A percentile compares a stretch with the other conserved stretches of the same genome.
Evolutionary conservation across 805 yeast genomes (phyloP).

Genomic region (Ogataea dorogensis): DNA sequence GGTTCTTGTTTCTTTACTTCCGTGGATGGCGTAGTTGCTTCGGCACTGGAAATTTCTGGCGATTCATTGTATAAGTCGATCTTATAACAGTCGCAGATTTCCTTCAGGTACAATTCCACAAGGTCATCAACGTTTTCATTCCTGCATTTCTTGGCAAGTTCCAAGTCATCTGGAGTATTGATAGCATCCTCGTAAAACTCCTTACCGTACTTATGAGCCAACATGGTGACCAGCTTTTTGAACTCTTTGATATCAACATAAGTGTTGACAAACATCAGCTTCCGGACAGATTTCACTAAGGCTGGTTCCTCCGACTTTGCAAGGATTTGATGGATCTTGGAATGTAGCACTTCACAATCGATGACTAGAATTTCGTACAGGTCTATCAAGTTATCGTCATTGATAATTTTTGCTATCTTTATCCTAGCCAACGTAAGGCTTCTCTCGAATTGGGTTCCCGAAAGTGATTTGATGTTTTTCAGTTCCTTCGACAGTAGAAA

Average conservation of each 20-base stretch:
- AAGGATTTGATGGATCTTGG: constrained; percentile 20
- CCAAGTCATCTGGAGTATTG: constrained; percentile 15
- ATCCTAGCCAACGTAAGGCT: constrained; percentile 20
- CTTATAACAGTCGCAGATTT: constrained; percentile 29
- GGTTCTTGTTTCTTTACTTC: constrained; percentile 3
- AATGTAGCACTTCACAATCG: constrained; percentile 25
- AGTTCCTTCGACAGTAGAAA: constrained; percentile 25
- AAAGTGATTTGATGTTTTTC: constrained; percentile 7
- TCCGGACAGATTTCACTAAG: constrained; percentile 17
- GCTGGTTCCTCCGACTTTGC: constrained; percentile 19
- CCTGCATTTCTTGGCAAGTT: constrained; percentile 26
- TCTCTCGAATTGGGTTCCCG: constrained; percentile 25
- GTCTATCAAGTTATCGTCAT: constrained; percentile 27
- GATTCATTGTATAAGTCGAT: constrained; percentile 27
- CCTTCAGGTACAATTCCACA: constrained; percentile 28
- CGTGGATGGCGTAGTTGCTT: neutral
- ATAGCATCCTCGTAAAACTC: constrained; percentile 24
- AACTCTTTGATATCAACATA: constrained; percentile 26
- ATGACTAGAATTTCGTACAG: constrained; percentile 23
- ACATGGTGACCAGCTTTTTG: constrained; percentile 22
- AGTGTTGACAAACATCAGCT: constrained; percentile 20
- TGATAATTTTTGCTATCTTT: constrained; percentile 23
- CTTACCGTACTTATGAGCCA: constrained; percentile 26
- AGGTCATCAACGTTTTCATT: constrained; percentile 29
- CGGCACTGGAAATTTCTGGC: too few relatives aligned